A percentile compares a stretch with the other conserved stretches of the same genome.
Conservation (phyloP, 129 eudicot species). For the Lonicera japonica region DNA sequence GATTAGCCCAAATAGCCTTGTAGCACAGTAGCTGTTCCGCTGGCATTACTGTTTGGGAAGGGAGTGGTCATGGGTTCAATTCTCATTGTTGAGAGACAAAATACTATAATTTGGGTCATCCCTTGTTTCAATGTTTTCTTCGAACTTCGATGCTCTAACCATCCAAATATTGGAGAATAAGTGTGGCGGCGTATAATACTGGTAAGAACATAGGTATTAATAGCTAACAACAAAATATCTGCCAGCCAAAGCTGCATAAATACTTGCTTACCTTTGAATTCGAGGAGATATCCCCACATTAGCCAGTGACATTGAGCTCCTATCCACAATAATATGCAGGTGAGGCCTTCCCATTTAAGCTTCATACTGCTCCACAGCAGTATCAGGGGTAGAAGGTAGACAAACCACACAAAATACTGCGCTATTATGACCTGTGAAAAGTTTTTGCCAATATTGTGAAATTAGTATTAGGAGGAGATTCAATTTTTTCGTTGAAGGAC, state of each 20-base stretch:
- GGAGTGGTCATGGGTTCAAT: background rate
- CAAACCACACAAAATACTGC: conserved; percentile 96
- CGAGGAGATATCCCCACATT: conserved; percentile 94
- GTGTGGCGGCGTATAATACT: conserved; percentile 48
- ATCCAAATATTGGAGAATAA: conserved; percentile 49
- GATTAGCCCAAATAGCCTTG: background rate
- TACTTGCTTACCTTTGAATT: conserved; percentile 88
- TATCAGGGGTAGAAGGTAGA: conserved; percentile 74
- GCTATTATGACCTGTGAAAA: conserved; percentile 90
- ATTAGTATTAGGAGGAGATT: background rate
- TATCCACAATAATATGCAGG: conserved; percentile 60
- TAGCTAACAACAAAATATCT: conserved; percentile 77
- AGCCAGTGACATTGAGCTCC: conserved; percentile 94
- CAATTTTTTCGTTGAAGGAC: background rate
- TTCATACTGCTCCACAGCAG: conserved; percentile 92
- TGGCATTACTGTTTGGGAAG: background rate
- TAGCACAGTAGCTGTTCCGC: background rate
- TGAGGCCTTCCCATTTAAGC: conserved; percentile 68
- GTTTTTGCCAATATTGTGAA: background rate
- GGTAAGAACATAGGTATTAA: conserved; percentile 55
- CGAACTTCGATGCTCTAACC: conserved; percentile 18
- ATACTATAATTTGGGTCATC: too few species aligned
- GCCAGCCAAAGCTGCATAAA: conserved; percentile 85
- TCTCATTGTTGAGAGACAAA: too few species aligned
- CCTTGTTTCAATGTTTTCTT: conserved; percentile 25